phyloP scores from a whole-genome alignment of 1,284 basidiomycete genomes.

The Athelia sp. region DNA sequence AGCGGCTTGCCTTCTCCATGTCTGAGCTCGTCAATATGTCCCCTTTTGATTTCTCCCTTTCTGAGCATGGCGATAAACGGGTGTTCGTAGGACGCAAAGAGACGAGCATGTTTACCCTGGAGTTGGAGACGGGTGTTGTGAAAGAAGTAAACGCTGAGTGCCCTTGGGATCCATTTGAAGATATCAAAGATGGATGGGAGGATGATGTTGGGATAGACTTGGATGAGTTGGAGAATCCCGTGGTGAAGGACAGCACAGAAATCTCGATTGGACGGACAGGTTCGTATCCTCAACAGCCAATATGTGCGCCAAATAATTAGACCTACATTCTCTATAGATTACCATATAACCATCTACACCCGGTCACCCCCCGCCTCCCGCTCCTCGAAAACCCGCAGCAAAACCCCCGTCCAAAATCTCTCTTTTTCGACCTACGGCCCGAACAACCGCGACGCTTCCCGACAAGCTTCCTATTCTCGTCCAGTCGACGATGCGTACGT shows the following conservation, averaged over 20 bases:
- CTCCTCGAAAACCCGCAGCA: conserved; percentile 3
- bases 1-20: conserved; percentile 83
- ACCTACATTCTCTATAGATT: conserved; percentile 41
- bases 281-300: conserved; percentile 7
- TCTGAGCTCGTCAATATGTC: conserved; percentile 84
- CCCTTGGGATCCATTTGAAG: conserved; percentile 67
- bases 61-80: conserved; percentile 58
- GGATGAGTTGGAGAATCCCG: conserved; percentile 66
- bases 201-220: conserved; percentile 45
- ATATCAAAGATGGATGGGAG: conserved; percentile 29
- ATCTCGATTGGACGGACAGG: conserved; percentile 82
- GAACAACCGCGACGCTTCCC: conserved; percentile 66
- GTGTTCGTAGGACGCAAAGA: conserved; percentile 86
- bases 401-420: conserved; percentile 64
- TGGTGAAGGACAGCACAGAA: conserved; percentile 41
- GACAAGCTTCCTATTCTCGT: conserved; percentile 62
- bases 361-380: conserved; percentile 25
- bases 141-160: conserved; percentile 77
- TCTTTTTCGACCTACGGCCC: conserved; percentile 83
- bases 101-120: conserved; percentile 74
- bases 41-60: conserved; percentile 63
- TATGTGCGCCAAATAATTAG: not conserved
- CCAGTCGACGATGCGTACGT: conserved; percentile 76
- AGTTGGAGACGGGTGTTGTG: conserved; percentile 78
- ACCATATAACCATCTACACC: conserved; percentile 65